Evolutionary conservation across 495 filamentous ascomycete species (phyloP).

Genomic region (Podospora comata): DNA sequence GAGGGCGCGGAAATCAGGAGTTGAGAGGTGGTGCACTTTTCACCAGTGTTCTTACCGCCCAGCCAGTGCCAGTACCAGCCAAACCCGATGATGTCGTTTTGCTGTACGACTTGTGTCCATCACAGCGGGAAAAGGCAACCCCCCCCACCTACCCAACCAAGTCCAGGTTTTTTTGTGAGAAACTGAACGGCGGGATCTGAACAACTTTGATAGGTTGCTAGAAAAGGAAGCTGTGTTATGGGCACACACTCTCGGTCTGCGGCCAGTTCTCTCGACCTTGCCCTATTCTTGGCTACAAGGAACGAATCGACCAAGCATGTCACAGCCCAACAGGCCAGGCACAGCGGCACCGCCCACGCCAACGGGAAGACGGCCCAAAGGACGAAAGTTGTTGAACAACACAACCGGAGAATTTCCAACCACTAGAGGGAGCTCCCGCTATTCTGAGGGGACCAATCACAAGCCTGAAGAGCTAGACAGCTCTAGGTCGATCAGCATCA

Average conservation of each 20-base stretch:
- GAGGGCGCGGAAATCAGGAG: constrained; percentile 1
- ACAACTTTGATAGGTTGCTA: not conserved
- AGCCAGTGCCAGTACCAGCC: not conserved
- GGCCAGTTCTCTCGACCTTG: not conserved
- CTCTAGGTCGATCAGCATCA: constrained; percentile 5
- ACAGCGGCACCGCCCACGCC: not conserved
- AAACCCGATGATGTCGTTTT: not conserved
- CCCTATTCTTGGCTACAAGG: constrained; percentile 1
- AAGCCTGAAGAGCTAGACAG: constrained; percentile 14
- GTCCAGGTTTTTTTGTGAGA: not conserved
- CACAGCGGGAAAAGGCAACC: not conserved
- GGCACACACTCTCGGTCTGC: not conserved
- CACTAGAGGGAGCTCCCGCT: not conserved
- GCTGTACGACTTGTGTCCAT: not conserved
- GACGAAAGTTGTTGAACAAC: not conserved
- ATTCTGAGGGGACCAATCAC: constrained; percentile 24
- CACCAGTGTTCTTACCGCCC: constrained; percentile 1
- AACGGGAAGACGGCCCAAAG: not conserved
- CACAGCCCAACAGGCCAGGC: constrained; percentile 1
- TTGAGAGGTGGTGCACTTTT: not conserved
- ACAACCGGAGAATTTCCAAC: constrained; percentile 1
- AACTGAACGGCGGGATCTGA: constrained; percentile 8
- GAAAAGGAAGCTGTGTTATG: not conserved
- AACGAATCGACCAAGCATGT: constrained; percentile 4
- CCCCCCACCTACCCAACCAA: not conserved